Percentiles rank a stretch among this genome's conserved stretches.
These are phyloP conservation scores for Pezicula neosporulosa DNA, from an alignment of 2,329 filamentous ascomycete genomes.

Conservation along the genomic window DNA sequence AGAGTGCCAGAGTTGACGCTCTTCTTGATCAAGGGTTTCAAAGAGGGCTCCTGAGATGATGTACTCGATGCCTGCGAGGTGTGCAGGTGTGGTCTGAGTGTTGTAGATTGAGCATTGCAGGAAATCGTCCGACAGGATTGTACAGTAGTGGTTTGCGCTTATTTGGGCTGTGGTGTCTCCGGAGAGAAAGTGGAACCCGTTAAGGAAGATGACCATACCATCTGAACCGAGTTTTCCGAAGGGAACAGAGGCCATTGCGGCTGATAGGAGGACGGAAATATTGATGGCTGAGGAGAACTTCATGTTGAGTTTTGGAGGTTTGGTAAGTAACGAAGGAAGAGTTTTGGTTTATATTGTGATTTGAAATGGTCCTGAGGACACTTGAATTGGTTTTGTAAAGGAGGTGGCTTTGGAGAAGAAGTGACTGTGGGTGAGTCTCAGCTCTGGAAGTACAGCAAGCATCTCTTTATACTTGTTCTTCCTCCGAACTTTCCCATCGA, in stretches of 20 bases:
- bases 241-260: background rate
- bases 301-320: too few relatives aligned
- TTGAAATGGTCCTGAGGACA: too few relatives aligned
- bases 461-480: too few relatives aligned
- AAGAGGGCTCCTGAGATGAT: slow-evolving; percentile 61
- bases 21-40: slow-evolving; percentile 57
- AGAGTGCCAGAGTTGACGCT: slow-evolving; percentile 76
- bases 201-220: slow-evolving; percentile 41
- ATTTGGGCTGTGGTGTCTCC: slow-evolving; percentile 64
- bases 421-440: too few relatives aligned
- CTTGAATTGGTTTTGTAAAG: too few relatives aligned
- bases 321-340: too few relatives aligned
- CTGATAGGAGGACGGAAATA: background rate
- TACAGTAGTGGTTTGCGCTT: slow-evolving; percentile 79
- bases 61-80: slow-evolving; percentile 83
- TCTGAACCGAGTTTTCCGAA: slow-evolving; percentile 8
- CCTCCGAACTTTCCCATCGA: too few relatives aligned
- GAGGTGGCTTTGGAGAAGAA: too few relatives aligned
- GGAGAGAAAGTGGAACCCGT: slow-evolving; percentile 79
- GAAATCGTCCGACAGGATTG: slow-evolving; percentile 68
- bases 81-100: slow-evolving; percentile 57
- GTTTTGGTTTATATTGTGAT: too few relatives aligned
- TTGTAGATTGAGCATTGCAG: slow-evolving; percentile 85
- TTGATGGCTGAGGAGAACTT: too few relatives aligned
- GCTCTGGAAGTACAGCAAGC: too few relatives aligned